These are phyloP conservation scores for Mikania micrantha DNA, from an alignment of 129 eudicot species.

Conservation along the genomic window DNA sequence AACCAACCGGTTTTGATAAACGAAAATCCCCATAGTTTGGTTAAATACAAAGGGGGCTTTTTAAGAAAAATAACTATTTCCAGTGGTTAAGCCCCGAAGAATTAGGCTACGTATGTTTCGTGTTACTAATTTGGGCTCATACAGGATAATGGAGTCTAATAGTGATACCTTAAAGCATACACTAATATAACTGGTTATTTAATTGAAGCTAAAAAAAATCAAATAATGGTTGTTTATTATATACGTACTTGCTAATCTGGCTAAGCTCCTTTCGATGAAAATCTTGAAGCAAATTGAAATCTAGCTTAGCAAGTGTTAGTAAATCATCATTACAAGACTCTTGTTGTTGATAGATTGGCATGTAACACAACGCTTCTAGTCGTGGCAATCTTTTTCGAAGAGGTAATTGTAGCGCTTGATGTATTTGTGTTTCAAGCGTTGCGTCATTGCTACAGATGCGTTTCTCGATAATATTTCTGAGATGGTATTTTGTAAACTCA, in stretches of 20 bases:
- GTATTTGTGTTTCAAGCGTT: constrained; percentile 22
- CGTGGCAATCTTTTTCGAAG: constrained; percentile 30
- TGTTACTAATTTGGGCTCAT: too few species aligned
- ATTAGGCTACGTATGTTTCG: too few species aligned
- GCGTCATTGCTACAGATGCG: neutral
- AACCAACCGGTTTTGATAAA: too few species aligned
- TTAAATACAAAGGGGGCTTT: too few species aligned
- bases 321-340: constrained; percentile 19
- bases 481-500: constrained; percentile 23
- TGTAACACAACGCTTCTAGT: constrained; percentile 31
- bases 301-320: constrained; percentile 42
- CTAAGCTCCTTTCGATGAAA: constrained; percentile 39
- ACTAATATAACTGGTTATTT: too few species aligned
- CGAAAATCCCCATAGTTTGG: too few species aligned
- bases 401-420: constrained; percentile 29
- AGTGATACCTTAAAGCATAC: too few species aligned
- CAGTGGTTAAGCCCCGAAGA: too few species aligned
- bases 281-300: constrained; percentile 44
- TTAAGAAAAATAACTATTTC: too few species aligned
- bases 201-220: neutral
- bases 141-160: too few species aligned
- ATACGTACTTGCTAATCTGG: constrained; percentile 15
- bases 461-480: constrained; percentile 1
- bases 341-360: constrained; percentile 36
- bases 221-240: neutral